Base-by-base conservation (phyloP, 108 stramenopile species). In the Schizochytrium sp. region DNA sequence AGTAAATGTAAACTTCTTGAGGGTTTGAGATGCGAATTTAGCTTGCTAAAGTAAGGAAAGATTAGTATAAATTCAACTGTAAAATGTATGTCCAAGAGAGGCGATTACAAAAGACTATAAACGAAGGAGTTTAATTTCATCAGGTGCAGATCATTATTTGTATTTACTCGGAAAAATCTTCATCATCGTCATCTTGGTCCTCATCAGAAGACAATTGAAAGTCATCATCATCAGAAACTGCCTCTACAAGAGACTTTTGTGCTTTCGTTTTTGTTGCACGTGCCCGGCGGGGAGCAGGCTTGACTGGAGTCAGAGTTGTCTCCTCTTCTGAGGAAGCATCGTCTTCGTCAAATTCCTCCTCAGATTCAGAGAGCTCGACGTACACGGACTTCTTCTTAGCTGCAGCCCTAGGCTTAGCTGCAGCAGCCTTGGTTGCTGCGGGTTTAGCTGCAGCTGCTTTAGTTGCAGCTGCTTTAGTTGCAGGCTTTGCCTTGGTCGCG, bases 131-230 rank as follows among this genome's bases (percentile, higher is more conserved):
- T 28, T 28, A 28, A 28, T 28, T 28, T 28, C 28, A 28, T 28
- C 28, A 28, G 28, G 28, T 28, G 28, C 28, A 28, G 28, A 28
- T 28, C 28, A 28, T 28, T 28, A 28, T 28, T 28, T 28, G 28
- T 28, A 17, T 15, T 15, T 38, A 69, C 19, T 69, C 64, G 10
- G 64, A 69, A 15, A 69, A 69, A 0, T 69, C 64, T 44, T 69
- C 64, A 44, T 69, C 64, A 15, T 69, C 64, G 64, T 69, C 64
- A 15, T 69, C 59, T n/a, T 60, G 42, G 28, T 69, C 64, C 64
- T 69, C 64, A 7, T 69, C 64, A 69, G 28, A 28, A 0, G 28
- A 28, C 28, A 69, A 69, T 44, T 69, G 42, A 44, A 69, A 69
- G 42, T 69, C 64, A 15, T 69, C 64, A 38, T 69, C 64, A 15